Evolutionary conservation across 768 basidiomycete genomes (phyloP), one percentile per base, ranked within the genome.

Genomic region (Calocera viscosa): DNA sequence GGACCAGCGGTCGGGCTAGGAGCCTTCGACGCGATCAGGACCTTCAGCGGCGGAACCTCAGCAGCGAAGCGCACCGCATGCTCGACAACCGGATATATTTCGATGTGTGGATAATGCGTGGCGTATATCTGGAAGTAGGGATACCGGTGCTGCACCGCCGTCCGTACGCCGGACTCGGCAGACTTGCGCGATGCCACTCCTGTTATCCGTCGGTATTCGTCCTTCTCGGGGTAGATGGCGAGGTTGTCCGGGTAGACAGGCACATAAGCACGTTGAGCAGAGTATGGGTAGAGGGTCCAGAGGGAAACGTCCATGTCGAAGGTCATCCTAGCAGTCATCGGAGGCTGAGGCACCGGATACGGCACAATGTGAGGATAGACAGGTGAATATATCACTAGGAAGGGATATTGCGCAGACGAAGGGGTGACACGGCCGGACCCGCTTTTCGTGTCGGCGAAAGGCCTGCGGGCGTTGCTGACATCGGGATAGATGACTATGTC

Each of bases 401-500:
- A 47, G 19, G 43, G 43, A 47, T 47, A 47, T 40, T 40, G 19
- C 43, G 43, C 16, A 47, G 3, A 10, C 8, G 43, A 47, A 47
- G 16, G 43, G 8, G 43, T 7, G 19, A 19, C 14, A 38, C 7
- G 35, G 7, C 14, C 35, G 14, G 35, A 47, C 24, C 5, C 19
- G 19, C 43, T 47, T 47, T 7, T 7, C 43, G 19, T 17, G 19
- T 17, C 43, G 19, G 7, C 7, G 24, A 19, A 47, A 47, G 43
- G 5, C 24, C 7, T 14, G 14, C 35, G 35, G 5, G 35, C 35
- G 14, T 8, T 7, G 19, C 8, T 19, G 24, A 47, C 43, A 47
- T 7, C 65, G 3, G 68, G 68, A 47, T 71, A 69, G 34, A 69
- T 63, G 47, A 65, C 47, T 47, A 65, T 41, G 11, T 24, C 8